Evolutionary conservation across 495 filamentous ascomycete species (phyloP).

Genomic region (Haplographium delicatum): DNA sequence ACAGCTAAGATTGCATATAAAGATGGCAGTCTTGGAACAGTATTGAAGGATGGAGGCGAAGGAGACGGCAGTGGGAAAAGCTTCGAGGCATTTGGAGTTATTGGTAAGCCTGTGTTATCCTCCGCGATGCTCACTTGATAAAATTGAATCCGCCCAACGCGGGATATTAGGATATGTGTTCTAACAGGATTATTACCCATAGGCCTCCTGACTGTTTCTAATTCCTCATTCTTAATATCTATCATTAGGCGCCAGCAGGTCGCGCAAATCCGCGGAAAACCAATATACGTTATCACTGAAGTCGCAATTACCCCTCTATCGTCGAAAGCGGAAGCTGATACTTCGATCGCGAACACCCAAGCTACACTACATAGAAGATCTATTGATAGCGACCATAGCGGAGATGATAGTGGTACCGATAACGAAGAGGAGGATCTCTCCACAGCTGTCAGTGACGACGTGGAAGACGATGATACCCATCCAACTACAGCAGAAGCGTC

Average conservation of each 20-base stretch:
- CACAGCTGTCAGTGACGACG: slow-evolving; percentile 22
- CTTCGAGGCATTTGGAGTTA: slow-evolving; percentile 78
- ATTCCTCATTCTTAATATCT: slow-evolving; percentile 71
- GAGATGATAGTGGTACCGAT: slow-evolving; percentile 32
- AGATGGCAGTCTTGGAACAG: slow-evolving; percentile 50
- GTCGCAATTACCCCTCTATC: slow-evolving; percentile 83
- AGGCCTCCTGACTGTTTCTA: slow-evolving; percentile 72
- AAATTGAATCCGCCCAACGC: background rate
- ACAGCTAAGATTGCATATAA: slow-evolving; percentile 70
- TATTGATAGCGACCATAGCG: slow-evolving; percentile 23
- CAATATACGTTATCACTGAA: slow-evolving; percentile 79
- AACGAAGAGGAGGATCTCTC: slow-evolving; percentile 25
- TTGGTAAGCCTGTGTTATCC: slow-evolving; percentile 53
- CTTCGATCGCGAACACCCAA: slow-evolving; percentile 61
- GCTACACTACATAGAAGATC: slow-evolving; percentile 35
- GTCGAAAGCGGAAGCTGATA: slow-evolving; percentile 65
- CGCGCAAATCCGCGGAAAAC: slow-evolving; percentile 73
- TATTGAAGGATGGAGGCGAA: slow-evolving; percentile 28
- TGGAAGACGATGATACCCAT: slow-evolving; percentile 25
- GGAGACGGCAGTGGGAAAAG: slow-evolving; percentile 22
- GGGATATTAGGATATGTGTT: background rate
- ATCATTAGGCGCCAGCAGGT: slow-evolving; percentile 83
- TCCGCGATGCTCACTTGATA: no score
- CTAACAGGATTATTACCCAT: background rate
- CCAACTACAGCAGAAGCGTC: background rate